Percentiles rank a stretch among this genome's conserved stretches.
Conservation (phyloP, 1,284 basidiomycete species). For the Trametes versicolor region DNA sequence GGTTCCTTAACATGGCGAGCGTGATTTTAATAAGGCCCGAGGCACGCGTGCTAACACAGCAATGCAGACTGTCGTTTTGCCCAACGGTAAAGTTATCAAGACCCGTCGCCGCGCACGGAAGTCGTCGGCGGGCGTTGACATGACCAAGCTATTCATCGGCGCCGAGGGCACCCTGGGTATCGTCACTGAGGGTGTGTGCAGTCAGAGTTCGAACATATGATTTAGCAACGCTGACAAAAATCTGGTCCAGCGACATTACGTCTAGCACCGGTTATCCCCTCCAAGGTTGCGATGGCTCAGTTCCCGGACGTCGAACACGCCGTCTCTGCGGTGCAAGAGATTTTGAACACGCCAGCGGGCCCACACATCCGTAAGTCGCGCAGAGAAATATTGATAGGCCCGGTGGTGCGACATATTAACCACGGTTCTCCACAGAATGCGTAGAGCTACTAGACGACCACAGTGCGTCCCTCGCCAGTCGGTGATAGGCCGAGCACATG, state of each 20-base stretch:
- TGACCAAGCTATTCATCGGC: constrained; percentile 93
- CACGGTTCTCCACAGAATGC: constrained; percentile 57
- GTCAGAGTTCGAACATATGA: not conserved
- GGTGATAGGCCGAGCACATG: not conserved
- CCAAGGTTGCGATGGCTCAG: constrained; percentile 74
- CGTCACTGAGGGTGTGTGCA: constrained; percentile 79
- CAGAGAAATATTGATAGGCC: constrained; percentile 49
- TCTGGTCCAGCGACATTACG: constrained; percentile 72
- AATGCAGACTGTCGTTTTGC: constrained; percentile 84
- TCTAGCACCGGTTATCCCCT: constrained; percentile 82
- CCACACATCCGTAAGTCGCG: constrained; percentile 70
- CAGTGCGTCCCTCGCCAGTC: constrained; percentile 50
- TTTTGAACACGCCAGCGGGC: constrained; percentile 68
- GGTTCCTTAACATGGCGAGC: constrained; percentile 78
- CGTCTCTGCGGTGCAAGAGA: constrained; percentile 79
- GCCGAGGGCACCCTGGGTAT: constrained; percentile 96
- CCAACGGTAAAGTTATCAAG: constrained; percentile 93
- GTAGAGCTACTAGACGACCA: constrained; percentile 81
- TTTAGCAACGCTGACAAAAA: too few species aligned
- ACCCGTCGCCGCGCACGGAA: constrained; percentile 89
- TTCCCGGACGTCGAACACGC: constrained; percentile 73
- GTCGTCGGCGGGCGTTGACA: constrained; percentile 91
- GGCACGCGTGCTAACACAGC: not conserved
- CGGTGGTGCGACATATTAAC: too few species aligned
- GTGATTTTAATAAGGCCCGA: too few species aligned